Evolutionary conservation across 192 early-diverging fungal species (phyloP).

Genomic region (Oehlia diaphana): DNA sequence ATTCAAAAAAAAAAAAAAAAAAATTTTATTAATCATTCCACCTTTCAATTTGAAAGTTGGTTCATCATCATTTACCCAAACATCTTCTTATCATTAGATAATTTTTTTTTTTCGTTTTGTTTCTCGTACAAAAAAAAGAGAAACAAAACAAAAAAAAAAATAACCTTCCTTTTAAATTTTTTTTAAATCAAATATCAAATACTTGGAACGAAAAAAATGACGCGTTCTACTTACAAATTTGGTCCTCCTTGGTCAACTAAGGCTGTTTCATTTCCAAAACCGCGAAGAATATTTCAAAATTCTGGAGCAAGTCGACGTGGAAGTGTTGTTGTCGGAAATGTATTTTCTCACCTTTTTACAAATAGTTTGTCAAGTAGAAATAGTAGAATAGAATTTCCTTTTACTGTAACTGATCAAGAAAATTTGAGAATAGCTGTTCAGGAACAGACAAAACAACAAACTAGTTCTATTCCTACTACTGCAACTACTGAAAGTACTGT

Average conservation of each 20-base stretch:
- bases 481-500: neutral
- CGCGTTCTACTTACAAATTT: neutral
- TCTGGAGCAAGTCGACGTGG: slow-evolving; percentile 17
- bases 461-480: neutral
- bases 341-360: slow-evolving; percentile 1
- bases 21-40: too few species aligned
- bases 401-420: slow-evolving; percentile 21
- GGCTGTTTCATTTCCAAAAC: neutral
- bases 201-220: neutral
- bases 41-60: too few species aligned
- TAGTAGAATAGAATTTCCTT: slow-evolving; percentile 18
- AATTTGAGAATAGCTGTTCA: slow-evolving; percentile 7
- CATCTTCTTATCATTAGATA: too few species aligned
- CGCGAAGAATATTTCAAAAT: slow-evolving; percentile 18
- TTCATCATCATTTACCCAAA: too few species aligned
- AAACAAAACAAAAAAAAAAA: neutral
- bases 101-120: too few species aligned
- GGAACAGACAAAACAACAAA: neutral
- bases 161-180: neutral
- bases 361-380: slow-evolving; percentile 7
- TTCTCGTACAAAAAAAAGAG: too few species aligned
- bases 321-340: slow-evolving; percentile 5
- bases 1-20: neutral
- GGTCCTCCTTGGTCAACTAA: slow-evolving; percentile 12
- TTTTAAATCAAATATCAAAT: too few species aligned